These are phyloP conservation scores for Xylariaceae sp. DNA, from an alignment of 2,329 filamentous ascomycete species.

Conservation along the genomic window DNA sequence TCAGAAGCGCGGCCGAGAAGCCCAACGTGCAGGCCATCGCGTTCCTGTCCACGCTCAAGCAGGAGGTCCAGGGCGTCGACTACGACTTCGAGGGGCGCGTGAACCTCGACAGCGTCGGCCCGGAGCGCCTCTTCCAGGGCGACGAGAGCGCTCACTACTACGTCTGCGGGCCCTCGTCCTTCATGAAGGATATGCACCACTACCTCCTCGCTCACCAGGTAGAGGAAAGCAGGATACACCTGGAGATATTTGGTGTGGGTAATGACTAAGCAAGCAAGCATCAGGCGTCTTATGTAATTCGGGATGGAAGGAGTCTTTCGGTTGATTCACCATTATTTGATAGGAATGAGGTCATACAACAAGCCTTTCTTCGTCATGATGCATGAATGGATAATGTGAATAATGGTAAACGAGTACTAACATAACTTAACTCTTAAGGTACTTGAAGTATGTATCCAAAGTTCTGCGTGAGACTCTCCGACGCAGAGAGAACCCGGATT, in stretches of 20 bases:
- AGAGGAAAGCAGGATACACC: constrained; percentile 50
- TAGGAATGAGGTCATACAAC: too few species aligned
- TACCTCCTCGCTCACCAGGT: constrained; percentile 54
- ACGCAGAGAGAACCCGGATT: too few species aligned
- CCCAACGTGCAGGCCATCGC: constrained; percentile 47
- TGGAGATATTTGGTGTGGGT: constrained; percentile 61
- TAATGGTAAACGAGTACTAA: too few species aligned
- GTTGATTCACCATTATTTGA: too few species aligned
- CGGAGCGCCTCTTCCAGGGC: constrained; percentile 48
- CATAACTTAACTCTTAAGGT: too few species aligned
- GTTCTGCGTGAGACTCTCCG: too few species aligned
- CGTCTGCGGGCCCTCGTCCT: constrained; percentile 63
- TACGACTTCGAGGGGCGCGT: constrained; percentile 57
- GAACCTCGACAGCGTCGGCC: constrained; percentile 50
- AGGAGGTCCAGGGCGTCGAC: constrained; percentile 45
- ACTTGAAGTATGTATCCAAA: too few species aligned
- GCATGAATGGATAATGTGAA: too few species aligned
- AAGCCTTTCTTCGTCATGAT: too few species aligned
- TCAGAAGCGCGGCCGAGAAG: constrained; percentile 38
- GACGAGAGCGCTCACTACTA: constrained; percentile 59
- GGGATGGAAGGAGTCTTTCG: background rate
- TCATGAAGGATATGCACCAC: constrained; percentile 59
- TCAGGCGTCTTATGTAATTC: background rate
- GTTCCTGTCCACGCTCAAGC: constrained; percentile 50
- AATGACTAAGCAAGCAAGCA: constrained; percentile 1